A percentile compares a stretch with the other conserved stretches of the same genome.
phyloP scores from a whole-genome alignment of 306 rosid genomes.

The Cicer bijugum region DNA sequence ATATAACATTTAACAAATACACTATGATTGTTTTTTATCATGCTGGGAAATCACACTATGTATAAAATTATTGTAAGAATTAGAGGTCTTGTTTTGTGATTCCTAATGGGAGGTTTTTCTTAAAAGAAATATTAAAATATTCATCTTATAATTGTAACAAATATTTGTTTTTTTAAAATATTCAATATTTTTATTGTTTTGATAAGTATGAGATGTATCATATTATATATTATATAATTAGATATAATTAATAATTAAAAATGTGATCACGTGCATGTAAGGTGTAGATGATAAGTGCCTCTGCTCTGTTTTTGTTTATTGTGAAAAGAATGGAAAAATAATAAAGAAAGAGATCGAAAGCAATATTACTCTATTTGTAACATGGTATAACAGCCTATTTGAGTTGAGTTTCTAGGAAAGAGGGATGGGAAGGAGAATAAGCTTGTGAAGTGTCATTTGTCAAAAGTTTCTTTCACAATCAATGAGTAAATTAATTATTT shows the following conservation, averaged over 20 bases:
- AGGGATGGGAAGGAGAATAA: constrained; percentile 19
- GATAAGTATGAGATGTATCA: too few species aligned
- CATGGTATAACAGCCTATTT: constrained; percentile 31
- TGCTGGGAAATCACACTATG: too few species aligned
- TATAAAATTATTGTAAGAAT: too few species aligned
- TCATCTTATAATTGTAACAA: too few species aligned
- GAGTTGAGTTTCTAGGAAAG: constrained; percentile 37
- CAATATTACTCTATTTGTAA: constrained; percentile 31
- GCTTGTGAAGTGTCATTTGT: constrained; percentile 48
- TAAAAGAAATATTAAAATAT: too few species aligned
- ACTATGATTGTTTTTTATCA: too few species aligned
- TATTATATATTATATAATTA: too few species aligned
- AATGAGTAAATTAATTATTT: constrained; percentile 44
- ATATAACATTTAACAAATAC: too few species aligned
- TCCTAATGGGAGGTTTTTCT: too few species aligned
- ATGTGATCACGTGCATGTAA: constrained; percentile 14
- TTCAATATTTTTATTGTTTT: too few species aligned
- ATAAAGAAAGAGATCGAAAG: not conserved
- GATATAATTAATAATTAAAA: not conserved
- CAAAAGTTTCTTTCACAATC: constrained; percentile 39
- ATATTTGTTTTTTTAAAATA: too few species aligned
- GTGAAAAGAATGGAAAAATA: not conserved
- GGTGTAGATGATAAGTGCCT: not conserved
- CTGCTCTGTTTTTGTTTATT: not conserved
- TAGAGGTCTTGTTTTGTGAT: too few species aligned